Evolutionary conservation across 2,329 filamentous ascomycete species (phyloP).

Genomic region (Sporothrix protearum): DNA sequence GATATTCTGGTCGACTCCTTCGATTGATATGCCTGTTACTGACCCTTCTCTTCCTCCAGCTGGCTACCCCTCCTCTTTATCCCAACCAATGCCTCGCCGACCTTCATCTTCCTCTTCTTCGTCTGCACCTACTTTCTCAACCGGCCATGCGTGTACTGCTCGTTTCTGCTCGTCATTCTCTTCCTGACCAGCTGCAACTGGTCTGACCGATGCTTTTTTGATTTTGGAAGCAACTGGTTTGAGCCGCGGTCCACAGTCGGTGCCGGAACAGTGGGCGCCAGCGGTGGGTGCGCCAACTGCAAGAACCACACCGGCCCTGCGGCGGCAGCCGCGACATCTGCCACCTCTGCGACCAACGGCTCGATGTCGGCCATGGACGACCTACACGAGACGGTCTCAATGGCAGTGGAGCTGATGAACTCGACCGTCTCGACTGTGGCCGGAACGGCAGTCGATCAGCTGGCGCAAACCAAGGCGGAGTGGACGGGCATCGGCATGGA

Average conservation of each 20-base stretch:
- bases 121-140: constrained; percentile 94
- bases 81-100: constrained; percentile 77
- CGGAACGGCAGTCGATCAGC: constrained; percentile 62
- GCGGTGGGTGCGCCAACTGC: constrained; percentile 25
- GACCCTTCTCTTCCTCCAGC: constrained; percentile 42
- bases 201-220: constrained; percentile 88
- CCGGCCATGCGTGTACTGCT: constrained; percentile 96
- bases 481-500: constrained; percentile 78
- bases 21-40: background rate
- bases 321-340: background rate
- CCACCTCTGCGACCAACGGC: background rate
- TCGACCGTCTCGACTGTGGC: constrained; percentile 66
- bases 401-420: constrained; percentile 56
- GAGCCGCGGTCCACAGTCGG: constrained; percentile 60
- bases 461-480: constrained; percentile 54
- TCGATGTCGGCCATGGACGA: background rate
- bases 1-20: background rate
- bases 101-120: constrained; percentile 86
- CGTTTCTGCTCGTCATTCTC: constrained; percentile 88
- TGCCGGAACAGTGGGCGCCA: constrained; percentile 25
- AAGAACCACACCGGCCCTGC: background rate
- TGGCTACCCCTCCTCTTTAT: constrained; percentile 88
- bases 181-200: constrained; percentile 65
- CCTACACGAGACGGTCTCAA: constrained; percentile 36
- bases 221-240: constrained; percentile 91